Evolutionary conservation across 1,139 yeast genomes (phyloP).

Genomic region (Blastobotrys apis): DNA sequence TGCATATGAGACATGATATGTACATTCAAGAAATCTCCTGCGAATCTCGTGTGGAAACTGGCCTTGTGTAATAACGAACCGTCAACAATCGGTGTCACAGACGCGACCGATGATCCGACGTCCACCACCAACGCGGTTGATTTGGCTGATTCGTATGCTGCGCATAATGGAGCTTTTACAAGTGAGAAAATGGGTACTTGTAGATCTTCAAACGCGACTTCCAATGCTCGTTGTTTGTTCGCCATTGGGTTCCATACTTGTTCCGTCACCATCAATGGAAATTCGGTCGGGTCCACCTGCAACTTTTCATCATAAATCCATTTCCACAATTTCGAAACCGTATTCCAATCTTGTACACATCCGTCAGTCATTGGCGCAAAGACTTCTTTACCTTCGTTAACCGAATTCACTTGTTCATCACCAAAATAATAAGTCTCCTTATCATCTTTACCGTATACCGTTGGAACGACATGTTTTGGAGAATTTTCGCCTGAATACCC

Average conservation of each 20-base stretch:
- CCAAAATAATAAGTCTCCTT: slow-evolving; percentile 30
- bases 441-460: slow-evolving; percentile 40
- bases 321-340: slow-evolving; percentile 39
- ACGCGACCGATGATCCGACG: slow-evolving; percentile 40
- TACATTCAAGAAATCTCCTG: slow-evolving; percentile 41
- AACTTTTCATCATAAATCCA: slow-evolving; percentile 40
- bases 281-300: slow-evolving; percentile 55
- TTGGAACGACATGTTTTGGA: slow-evolving; percentile 74
- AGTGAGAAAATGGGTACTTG: slow-evolving; percentile 82
- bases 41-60: slow-evolving; percentile 36
- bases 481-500: slow-evolving; percentile 93
- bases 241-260: slow-evolving; percentile 79
- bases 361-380: slow-evolving; percentile 41
- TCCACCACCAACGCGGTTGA: slow-evolving; percentile 39
- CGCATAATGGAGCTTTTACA: slow-evolving; percentile 82
- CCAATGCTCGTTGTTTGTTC: slow-evolving; percentile 69
- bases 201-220: slow-evolving; percentile 67
- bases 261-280: slow-evolving; percentile 76
- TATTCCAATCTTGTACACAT: slow-evolving; percentile 45
- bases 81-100: slow-evolving; percentile 91
- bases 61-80: slow-evolving; percentile 46
- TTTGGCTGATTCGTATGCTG: slow-evolving; percentile 46
- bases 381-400: slow-evolving; percentile 37
- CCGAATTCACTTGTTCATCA: slow-evolving; percentile 34
- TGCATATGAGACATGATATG: slow-evolving; percentile 34